Evolutionary conservation across 768 basidiomycete genomes (phyloP), one percentile per base, ranked within the genome.

Genomic region (Trichaptum fuscoviolaceum): DNA sequence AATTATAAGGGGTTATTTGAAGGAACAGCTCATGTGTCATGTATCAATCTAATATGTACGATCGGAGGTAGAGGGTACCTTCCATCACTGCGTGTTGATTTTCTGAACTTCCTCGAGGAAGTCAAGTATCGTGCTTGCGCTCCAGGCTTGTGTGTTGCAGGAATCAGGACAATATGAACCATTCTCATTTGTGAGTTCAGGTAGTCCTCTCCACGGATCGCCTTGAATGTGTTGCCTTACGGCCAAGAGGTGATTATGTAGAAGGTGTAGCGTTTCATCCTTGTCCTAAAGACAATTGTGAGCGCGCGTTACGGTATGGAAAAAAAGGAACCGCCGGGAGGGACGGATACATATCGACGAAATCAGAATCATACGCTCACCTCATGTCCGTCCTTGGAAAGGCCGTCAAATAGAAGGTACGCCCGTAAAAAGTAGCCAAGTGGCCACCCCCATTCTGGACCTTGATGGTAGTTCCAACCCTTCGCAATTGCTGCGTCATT

Each of bases 121-220:
- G 78, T 97, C 96, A 27, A 99, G 80, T 69, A 98, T 76, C 25
- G 94, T 96, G 75, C 93, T 95, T 60, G 93, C 87, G 72, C 93
- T 95, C 97, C 96, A 99, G 4, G 96, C 97, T 74, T 99, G 97
- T 27, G 97, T 95, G 60, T 84, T 81, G 74, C 96, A 99, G 60
- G 94, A 95, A 76, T 99, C 96, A 63, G 76, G 76, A 74, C 96
- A 99, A 77, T 86, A 87, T 52, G 80, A 78, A 12, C 96, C 96
- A 68, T 95, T 84, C 74, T 85, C 85, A 76, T 96, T 95, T 67
- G 94, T 96, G 69, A 95, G 78, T 76, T 99, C 97, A 0, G 97
- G 97, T 25, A 99, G 78, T 26, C 97, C 97, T 64, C 90, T 87
- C 97, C 97, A 99, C 20, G 89, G 81, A 72, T 97, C 94, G 36